phyloP scores from a whole-genome alignment of 2,329 filamentous ascomycete species.

The Colletotrichum higginsianum region DNA sequence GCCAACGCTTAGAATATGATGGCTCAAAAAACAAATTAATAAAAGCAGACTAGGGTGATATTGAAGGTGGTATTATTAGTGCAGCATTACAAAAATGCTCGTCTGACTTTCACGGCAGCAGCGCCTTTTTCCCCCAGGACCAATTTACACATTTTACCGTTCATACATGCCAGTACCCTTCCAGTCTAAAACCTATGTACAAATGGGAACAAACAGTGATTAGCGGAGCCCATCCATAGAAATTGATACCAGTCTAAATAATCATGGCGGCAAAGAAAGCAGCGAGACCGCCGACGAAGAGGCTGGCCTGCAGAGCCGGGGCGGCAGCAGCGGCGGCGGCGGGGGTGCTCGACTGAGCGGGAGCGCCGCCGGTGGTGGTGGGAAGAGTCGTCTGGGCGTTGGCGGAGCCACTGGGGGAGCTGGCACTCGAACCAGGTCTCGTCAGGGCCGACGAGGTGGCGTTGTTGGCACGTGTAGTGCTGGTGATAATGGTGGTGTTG shows the following conservation, averaged over 20 bases:
- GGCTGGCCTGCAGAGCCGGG: slow-evolving; percentile 14
- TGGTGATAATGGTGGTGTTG: slow-evolving; percentile 41
- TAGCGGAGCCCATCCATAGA: no score
- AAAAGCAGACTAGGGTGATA: neutral
- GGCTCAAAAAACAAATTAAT: neutral
- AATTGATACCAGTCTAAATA: slow-evolving; percentile 14
- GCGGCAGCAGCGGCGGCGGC: slow-evolving; percentile 12
- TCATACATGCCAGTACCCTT: neutral
- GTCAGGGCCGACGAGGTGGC: slow-evolving; percentile 51
- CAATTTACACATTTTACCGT: slow-evolving; percentile 5
- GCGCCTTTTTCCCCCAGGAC: neutral
- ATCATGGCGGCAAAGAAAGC: slow-evolving; percentile 34
- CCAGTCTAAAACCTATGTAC: slow-evolving; percentile 3
- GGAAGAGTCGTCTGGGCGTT: slow-evolving; percentile 43
- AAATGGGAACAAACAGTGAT: neutral
- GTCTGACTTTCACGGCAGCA: neutral
- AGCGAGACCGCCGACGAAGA: slow-evolving; percentile 23
- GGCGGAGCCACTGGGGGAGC: slow-evolving; percentile 46
- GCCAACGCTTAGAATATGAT: no score
- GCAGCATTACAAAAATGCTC: slow-evolving; percentile 1
- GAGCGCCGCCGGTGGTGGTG: slow-evolving; percentile 53
- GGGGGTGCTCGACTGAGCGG: neutral
- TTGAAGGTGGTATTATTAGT: slow-evolving; percentile 20
- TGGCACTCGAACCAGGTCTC: slow-evolving; percentile 11
- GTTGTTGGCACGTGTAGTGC: slow-evolving; percentile 51